Base-by-base conservation (phyloP, 192 early-diverging fungal species). In the Coemansia sp. region DNA sequence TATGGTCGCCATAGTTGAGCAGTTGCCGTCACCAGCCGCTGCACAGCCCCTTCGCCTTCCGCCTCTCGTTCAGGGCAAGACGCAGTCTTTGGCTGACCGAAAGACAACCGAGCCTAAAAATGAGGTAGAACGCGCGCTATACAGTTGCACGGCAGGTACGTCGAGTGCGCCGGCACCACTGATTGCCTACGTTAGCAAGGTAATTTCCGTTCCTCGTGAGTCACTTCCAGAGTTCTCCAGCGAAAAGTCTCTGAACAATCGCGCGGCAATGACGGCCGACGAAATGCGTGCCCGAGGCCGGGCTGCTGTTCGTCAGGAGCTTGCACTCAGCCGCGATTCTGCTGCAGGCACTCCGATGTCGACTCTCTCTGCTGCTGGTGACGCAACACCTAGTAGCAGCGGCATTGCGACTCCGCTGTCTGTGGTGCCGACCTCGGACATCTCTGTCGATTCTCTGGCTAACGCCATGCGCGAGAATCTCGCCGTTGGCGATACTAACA, bases 121-220 rank as follows among this genome's bases (percentile, higher is more conserved):
- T 57, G 81, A 83, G 0, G 66, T 91, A 48, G 94, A 96, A 65
- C 78, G 79, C 19, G 93, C 93, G 2, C 78, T 99, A 54, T 89
- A 87, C 65, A 73, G 21, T 16, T 99, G 98, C 79, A 87, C 91
- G 62, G 51, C 88, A 1, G 81, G 73, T 0, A 59, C 70, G 13
- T 21, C 53, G 7, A 61, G 59, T 31, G 79, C 74, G 13, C 63
- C 80, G 4, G 87, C 81, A 10, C 94, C 95, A 0, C 75, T 89
- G 8, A 90, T 98, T 14, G 93, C 89, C 0, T 98, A 92, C 78
- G 87, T 99, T 5, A 92, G 92, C 73, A 99, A 99, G 70, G 95
- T 99, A 86, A 91, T 98, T 64, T 88, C 92, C 29, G 88, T 99
- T 4, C 91, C 93, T 10, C 75, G 86, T 9, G 85, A 89, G 39